Evolutionary conservation across 129 eudicot genomes (phyloP), one percentile per base, ranked within the genome.

Genomic region (Pulicaria dysenterica): DNA sequence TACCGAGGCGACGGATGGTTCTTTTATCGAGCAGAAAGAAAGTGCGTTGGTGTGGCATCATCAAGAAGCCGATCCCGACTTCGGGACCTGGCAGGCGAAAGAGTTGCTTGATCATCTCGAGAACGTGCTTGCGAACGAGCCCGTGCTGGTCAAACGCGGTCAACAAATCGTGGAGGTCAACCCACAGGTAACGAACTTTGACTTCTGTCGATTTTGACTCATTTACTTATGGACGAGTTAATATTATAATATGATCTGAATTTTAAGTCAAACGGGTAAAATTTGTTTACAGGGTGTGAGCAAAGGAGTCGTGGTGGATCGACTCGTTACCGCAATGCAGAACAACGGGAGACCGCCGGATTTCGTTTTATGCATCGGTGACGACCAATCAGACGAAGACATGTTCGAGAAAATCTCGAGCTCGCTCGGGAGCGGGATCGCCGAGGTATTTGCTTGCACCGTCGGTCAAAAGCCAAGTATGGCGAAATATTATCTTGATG

Each of bases 391-490:
- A 0, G 99, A 94, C 11, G 99, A 94, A 59, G 99, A 94, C 72
- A 94, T 94, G 99, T 94, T 94, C 16, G 99, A 88, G 76, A 83
- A 69, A n/a, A 60, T 77, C 57, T 62, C 65, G 36, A 77, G 80
- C 12, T 82, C 88, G 4, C 72, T 84, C 6, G 80, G 83, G 0
- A 79, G 65, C 8, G 84, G 77, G 7, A 73, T 76, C n/a, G 81
- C 91, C 0, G 96, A 90, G 60, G 93, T 94, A 3, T 94, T 85
- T 73, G 96, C 99, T 36, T 94, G 99, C 83, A 94, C 97, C 0
- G 99, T 94, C 0, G 99, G 99, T 0, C 99, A 83, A 49, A 94
- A 94, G 55, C 99, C 99, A 1, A 94, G 97, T 42, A 90, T 84
- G 88, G 99, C 99, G 11, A 94, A 90, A 51, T 94, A 86, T 64